phyloP scores from a whole-genome alignment of 495 filamentous ascomycete species.

The Hypomontagnella monticulosa region DNA sequence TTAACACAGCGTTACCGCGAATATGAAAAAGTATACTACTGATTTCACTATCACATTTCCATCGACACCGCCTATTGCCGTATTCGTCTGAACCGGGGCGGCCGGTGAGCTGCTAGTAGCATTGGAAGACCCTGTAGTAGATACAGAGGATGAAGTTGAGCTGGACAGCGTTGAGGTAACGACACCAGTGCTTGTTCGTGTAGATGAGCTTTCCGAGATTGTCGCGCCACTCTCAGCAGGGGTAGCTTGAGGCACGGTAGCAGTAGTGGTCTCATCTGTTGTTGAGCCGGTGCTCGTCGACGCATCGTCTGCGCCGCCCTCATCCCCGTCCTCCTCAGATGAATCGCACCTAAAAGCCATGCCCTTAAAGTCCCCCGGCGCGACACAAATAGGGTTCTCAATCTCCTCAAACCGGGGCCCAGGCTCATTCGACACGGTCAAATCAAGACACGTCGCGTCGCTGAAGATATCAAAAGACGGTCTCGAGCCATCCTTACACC shows the following conservation, averaged over 20 bases:
- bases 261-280: no score
- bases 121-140: neutral
- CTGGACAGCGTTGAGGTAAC: neutral
- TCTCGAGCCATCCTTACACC: no score
- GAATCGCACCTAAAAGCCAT: constrained; percentile 3
- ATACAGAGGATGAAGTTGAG: neutral
- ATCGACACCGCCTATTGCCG: neutral
- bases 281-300: neutral
- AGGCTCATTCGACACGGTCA: neutral
- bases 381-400: neutral
- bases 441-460: constrained; percentile 6
- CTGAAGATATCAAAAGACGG: constrained; percentile 1
- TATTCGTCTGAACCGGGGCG: neutral
- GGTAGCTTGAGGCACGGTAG: no score
- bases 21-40: neutral
- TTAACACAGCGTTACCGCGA: neutral
- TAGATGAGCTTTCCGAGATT: neutral
- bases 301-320: neutral
- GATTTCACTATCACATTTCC: neutral
- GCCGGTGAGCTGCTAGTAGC: neutral
- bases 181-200: neutral
- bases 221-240: no score
- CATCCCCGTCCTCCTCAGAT: neutral
- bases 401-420: neutral
- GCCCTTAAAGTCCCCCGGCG: constrained; percentile 8